Percentiles rank a stretch among this genome's conserved stretches.
phyloP scores from a whole-genome alignment of 139 green algal species.

The Mesostigma viride region DNA sequence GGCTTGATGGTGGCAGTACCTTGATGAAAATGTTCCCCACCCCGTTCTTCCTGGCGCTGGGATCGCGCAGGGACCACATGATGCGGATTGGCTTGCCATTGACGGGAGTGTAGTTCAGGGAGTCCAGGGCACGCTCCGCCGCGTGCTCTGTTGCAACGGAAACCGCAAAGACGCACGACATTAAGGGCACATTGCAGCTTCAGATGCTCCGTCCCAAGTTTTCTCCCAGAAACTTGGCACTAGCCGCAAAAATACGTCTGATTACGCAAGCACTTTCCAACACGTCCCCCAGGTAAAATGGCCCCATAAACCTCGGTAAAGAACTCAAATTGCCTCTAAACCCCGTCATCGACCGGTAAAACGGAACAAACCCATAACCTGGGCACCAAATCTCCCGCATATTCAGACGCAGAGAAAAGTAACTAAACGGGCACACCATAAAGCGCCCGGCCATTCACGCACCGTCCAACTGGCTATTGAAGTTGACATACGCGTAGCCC shows the following conservation, averaged over 20 bases:
- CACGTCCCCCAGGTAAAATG: neutral
- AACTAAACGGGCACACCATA: neutral
- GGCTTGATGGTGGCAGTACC: neutral
- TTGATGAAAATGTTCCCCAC: conserved; percentile 55
- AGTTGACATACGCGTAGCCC: conserved; percentile 53
- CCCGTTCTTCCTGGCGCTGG: conserved; percentile 28
- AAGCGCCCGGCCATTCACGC: no score
- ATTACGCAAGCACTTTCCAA: neutral
- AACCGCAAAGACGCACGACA: neutral
- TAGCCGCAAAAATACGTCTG: neutral
- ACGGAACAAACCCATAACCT: neutral
- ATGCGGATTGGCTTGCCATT: conserved; percentile 59
- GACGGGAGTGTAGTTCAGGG: conserved; percentile 78
- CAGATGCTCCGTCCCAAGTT: neutral
- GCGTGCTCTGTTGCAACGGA: no score
- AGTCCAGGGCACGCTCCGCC: conserved; percentile 62
- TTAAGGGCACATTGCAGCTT: neutral
- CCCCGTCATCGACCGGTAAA: no score
- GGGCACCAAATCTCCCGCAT: neutral
- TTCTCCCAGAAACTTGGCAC: neutral
- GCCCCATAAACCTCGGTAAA: neutral
- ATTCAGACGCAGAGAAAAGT: no score
- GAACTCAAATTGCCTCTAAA: neutral
- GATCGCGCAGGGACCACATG: conserved; percentile 41
- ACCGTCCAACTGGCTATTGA: conserved; percentile 34